Conservation (phyloP, 73 alveolate species). For the Paramecium caudatum region DNA sequence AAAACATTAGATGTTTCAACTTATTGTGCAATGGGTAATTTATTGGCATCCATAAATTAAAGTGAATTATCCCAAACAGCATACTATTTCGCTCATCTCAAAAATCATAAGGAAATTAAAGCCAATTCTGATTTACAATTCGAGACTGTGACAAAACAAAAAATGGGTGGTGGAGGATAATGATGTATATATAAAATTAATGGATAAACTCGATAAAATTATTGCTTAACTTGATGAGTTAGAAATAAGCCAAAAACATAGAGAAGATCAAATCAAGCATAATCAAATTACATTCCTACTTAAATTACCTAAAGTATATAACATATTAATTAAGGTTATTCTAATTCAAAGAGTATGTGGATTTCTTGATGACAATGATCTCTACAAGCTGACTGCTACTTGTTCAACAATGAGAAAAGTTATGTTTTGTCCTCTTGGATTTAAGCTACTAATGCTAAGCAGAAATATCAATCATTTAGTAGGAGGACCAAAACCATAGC, state of each 20-base stretch:
- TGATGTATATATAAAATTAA: not conserved
- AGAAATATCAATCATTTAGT: conserved; percentile 59
- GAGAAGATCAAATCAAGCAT: not conserved
- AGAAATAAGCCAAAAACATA: conserved; percentile 7
- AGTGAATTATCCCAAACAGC: conserved; percentile 55
- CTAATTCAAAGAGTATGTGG: conserved; percentile 56
- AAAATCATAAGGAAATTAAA: conserved; percentile 24
- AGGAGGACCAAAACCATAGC: not conserved
- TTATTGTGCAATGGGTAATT: conserved; percentile 24
- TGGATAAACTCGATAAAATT: conserved; percentile 62
- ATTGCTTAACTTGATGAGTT: conserved; percentile 54
- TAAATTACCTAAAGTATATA: conserved; percentile 44
- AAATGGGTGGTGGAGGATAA: conserved; percentile 34
- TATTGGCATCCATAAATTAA: not conserved
- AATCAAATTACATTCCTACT: conserved; percentile 7
- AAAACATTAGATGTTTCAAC: conserved; percentile 8
- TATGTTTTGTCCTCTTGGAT: conserved; percentile 59
- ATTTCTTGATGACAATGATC: conserved; percentile 62
- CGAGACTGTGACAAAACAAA: conserved; percentile 42
- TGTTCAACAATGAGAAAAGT: conserved; percentile 48
- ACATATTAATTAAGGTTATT: conserved; percentile 1
- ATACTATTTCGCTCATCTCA: conserved; percentile 48
- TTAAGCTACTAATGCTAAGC: conserved; percentile 19
- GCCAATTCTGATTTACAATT: conserved; percentile 61
- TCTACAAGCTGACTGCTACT: conserved; percentile 32